Conservation (phyloP, 2,329 filamentous ascomycete genomes). For the Davidsoniella virescens region DNA sequence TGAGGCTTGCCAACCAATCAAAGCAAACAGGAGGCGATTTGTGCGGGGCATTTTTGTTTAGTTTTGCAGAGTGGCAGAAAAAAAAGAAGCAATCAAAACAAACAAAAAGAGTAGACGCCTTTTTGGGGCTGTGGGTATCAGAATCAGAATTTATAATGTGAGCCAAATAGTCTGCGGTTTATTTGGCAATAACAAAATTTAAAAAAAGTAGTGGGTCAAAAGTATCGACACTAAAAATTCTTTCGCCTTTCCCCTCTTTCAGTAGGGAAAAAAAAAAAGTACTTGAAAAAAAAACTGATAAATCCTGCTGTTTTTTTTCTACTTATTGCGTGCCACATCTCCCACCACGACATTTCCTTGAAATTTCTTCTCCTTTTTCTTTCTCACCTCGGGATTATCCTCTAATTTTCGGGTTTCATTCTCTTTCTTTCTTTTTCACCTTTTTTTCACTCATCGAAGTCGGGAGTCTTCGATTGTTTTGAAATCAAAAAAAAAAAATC, state of each 20-base stretch:
- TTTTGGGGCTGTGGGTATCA: not conserved
- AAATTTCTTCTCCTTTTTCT: conserved; percentile 7
- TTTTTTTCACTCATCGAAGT: conserved; percentile 24
- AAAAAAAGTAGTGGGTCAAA: conserved; percentile 1
- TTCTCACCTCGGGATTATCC: conserved; percentile 18
- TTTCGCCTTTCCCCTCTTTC: conserved; percentile 14
- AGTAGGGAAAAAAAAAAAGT: not conserved
- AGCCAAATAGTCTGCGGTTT: no score
- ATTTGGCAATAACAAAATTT: no score
- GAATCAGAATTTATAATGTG: not conserved
- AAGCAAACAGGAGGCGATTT: no score
- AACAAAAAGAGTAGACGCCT: not conserved
- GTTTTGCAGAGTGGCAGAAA: not conserved
- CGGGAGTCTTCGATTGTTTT: conserved; percentile 16
- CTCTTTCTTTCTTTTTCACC: conserved; percentile 22
- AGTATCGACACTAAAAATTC: conserved; percentile 10
- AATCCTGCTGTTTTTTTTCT: conserved; percentile 2
- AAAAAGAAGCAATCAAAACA: not conserved
- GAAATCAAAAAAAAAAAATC: not conserved
- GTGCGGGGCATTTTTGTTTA: no score
- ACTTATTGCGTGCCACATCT: not conserved
- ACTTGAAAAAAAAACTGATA: not conserved
- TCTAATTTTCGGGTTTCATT: conserved; percentile 15
- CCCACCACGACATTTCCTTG: conserved; percentile 1
- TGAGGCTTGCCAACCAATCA: no score